Evolutionary conservation across 495 filamentous ascomycete genomes (phyloP), one percentile per base, ranked within the genome.

Genomic region (Pyronema omphalodes): DNA sequence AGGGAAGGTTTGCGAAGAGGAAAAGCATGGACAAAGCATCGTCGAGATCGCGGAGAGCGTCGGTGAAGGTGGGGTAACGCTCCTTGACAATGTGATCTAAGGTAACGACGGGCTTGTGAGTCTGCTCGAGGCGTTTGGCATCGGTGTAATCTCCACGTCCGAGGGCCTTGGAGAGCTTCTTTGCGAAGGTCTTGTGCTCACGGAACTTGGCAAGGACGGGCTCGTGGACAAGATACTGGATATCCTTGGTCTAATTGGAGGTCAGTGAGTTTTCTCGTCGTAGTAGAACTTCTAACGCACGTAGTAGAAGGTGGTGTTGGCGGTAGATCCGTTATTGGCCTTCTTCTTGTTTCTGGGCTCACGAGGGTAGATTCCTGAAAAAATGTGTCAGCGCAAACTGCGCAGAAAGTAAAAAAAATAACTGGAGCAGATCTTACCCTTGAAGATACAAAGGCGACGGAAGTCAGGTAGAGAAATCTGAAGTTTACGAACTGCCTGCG

Each of bases 401-500:
- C 14, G 23, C 44, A 47, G 47, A 35, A 12, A 29, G 37, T 19
- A 11, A 40, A 17, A n/a, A 11, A 51, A 59, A 19, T 15, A 47
- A 3, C 9, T 29, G 23, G 23, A 29, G 23, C 23, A 29, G 23
- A 29, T 29, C 23, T 54, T 68, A 80, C 77, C 91, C 71, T 96
- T 96, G 79, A 93, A 98, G 63, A 98, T 98, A 69, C 91, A 98
- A 67, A 98, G 76, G 66, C 93, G 82, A 69, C 91, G 81, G 71
- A 98, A 98, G 70, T 98, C 93, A 39, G 87, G 87, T 51, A 98
- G 76, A 58, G 86, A 93, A 67, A 96, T 84, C 70, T 98, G 91
- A 57, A 98, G 82, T 73, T 96, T 96, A 60, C 88, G 84, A 57
- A 96, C 87, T 12, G 93, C 91, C 69, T 93, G 87, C 3, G 88